A percentile compares a stretch with the other conserved stretches of the same genome.
phyloP scores from a whole-genome alignment of 2,329 filamentous ascomycete species.

The Fusarium buharicum region DNA sequence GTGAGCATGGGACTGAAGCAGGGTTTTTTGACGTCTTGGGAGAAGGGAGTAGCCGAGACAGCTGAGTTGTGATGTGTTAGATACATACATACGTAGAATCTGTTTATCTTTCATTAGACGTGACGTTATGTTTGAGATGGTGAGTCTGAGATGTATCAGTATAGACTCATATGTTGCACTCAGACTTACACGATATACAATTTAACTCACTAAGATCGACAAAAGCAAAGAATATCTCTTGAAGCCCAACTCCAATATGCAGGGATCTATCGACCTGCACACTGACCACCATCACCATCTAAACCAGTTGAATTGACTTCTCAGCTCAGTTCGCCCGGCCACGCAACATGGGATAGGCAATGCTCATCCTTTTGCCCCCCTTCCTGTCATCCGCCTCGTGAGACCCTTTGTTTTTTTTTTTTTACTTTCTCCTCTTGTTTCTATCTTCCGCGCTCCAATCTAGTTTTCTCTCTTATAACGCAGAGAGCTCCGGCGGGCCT shows the following conservation, averaged over 20 bases:
- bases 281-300: conserved; percentile 12
- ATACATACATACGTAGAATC: neutral
- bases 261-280: conserved; percentile 42
- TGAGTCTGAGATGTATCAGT: neutral
- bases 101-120: no score
- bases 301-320: conserved; percentile 3
- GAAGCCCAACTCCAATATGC: conserved; percentile 31
- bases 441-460: neutral
- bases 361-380: conserved; percentile 19
- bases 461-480: neutral
- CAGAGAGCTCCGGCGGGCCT: conserved; percentile 19
- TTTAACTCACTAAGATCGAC: neutral
- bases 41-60: conserved; percentile 31
- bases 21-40: conserved; percentile 9
- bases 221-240: conserved; percentile 9
- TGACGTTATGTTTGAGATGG: neutral
- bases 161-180: neutral
- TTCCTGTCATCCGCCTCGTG: conserved; percentile 12
- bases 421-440: conserved; percentile 4
- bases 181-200: neutral
- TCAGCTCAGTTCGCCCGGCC: conserved; percentile 20
- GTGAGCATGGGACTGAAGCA: conserved; percentile 2
- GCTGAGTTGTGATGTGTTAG: conserved; percentile 7
- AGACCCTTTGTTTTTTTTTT: conserved; percentile 24
- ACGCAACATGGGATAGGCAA: neutral